Evolutionary conservation across 345 rosid species (phyloP), one percentile per base, ranked within the genome.

Genomic region (Rubroshorea leprosula): DNA sequence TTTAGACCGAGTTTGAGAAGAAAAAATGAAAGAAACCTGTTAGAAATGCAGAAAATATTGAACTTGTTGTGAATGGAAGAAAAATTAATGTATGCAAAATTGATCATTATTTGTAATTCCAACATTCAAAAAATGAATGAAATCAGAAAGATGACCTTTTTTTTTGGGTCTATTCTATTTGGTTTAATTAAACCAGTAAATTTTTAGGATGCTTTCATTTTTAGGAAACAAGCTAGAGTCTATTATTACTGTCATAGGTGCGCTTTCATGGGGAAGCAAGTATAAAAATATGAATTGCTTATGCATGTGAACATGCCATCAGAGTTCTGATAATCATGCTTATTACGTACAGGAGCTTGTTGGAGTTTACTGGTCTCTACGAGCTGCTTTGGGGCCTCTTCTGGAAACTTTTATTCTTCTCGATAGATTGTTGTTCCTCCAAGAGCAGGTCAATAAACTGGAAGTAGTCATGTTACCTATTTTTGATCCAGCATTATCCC

Each of bases 281-380:
- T 50, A 18, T 1, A 15, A 5, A 17, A 55, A 6, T 16, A 17
- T 22, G 60, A 5, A 55, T 11, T 54, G 26, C 7, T 48, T n/a
- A n/a, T 58, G 20, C 41, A 10, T 31, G 49, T 27, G 39, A 15
- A 43, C 48, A 23, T 11, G 8, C 51, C 35, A 20, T 23, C 23
- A 2, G 25, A 41, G 10, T 27, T 43, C 61, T 53, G 29, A 51
- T 60, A 24, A 12, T 35, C 69, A 18, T 51, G 23, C 38, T 13
- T 54, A 31, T 31, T 65, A 11, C 13, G 0, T 53, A 61, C 88
- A 92, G 98, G 89, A 77, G 35, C 63, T 86, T 58, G 72, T 89
- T 52, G 98, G 95, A 60, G 82, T 89, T 38, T 92, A 83, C 69
- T 92, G 96, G 93, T 89, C 98, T 48, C 77, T 92, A 43, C 79